Conservation (phyloP, 1,284 basidiomycete species). For the Ustilago nuda region DNA sequence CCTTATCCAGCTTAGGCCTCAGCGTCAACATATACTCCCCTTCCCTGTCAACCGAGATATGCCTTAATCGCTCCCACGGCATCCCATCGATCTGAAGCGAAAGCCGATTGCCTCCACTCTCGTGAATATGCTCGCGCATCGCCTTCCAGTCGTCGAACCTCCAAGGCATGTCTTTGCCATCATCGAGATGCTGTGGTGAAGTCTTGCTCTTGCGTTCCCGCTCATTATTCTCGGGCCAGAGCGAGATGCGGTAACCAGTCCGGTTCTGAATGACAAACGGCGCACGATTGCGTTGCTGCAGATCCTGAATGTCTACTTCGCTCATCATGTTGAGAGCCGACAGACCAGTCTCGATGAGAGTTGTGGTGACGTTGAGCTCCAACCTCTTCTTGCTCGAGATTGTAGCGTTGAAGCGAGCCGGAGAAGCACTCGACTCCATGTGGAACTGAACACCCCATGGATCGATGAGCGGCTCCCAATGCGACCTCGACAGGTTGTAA, state of each 20-base stretch:
- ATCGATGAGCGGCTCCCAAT: conserved; percentile 99
- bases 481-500: conserved; percentile 97
- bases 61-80: conserved; percentile 88
- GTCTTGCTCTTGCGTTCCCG: conserved; percentile 63
- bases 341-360: conserved; percentile 87
- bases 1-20: conserved; percentile 81
- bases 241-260: conserved; percentile 77
- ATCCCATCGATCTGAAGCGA: conserved; percentile 80
- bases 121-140: conserved; percentile 77
- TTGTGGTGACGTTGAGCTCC: conserved; percentile 92
- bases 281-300: conserved; percentile 77
- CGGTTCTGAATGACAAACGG: conserved; percentile 93
- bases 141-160: conserved; percentile 96
- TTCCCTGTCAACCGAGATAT: conserved; percentile 91
- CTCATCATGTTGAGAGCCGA: conserved; percentile 80
- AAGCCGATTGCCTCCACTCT: conserved; percentile 59
- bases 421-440: conserved; percentile 67
- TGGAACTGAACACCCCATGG: conserved; percentile 88
- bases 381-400: conserved; percentile 84
- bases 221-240: conserved; percentile 73
- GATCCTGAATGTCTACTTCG: conserved; percentile 72
- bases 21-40: conserved; percentile 91
- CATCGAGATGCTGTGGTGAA: conserved; percentile 71
- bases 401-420: conserved; percentile 74
- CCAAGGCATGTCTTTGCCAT: conserved; percentile 89